A percentile compares a stretch with the other conserved stretches of the same genome.
Evolutionary conservation across 2,329 filamentous ascomycete genomes (phyloP).

Genomic region (Rutstroemia sp.): DNA sequence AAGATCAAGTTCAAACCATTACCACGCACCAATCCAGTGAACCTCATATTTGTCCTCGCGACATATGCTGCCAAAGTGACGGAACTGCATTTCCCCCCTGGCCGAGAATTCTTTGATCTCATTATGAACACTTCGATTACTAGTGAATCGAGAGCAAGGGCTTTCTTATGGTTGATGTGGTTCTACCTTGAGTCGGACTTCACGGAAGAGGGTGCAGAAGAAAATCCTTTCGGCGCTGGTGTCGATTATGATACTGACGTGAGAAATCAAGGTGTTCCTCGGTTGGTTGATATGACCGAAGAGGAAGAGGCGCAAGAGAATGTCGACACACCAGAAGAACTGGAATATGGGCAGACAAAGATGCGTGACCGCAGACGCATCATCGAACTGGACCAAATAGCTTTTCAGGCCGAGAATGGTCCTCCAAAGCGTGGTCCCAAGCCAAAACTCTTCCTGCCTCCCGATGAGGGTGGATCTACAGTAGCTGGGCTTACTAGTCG

Average conservation of each 20-base stretch:
- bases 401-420: constrained; percentile 31
- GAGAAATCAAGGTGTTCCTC: constrained; percentile 62
- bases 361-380: constrained; percentile 68
- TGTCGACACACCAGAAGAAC: constrained; percentile 62
- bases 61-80: constrained; percentile 86
- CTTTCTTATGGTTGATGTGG: constrained; percentile 98
- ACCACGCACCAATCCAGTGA: constrained; percentile 92
- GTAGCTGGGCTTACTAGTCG: constrained; percentile 46
- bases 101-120: constrained; percentile 89
- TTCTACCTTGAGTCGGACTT: constrained; percentile 98
- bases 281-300: constrained; percentile 55
- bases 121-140: constrained; percentile 84
- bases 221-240: constrained; percentile 80
- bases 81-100: constrained; percentile 80
- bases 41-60: constrained; percentile 91
- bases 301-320: constrained; percentile 65
- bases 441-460: constrained; percentile 30
- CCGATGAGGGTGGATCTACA: constrained; percentile 37
- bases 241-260: constrained; percentile 58
- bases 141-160: constrained; percentile 74
- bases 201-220: constrained; percentile 74
- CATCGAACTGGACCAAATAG: constrained; percentile 62
- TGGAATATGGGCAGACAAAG: constrained; percentile 64
- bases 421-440: constrained; percentile 48
- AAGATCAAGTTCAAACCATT: constrained; percentile 65